A percentile compares a stretch with the other conserved stretches of the same genome.
phyloP scores from a whole-genome alignment of 2,329 filamentous ascomycete species.

The Septoria petroselini region DNA sequence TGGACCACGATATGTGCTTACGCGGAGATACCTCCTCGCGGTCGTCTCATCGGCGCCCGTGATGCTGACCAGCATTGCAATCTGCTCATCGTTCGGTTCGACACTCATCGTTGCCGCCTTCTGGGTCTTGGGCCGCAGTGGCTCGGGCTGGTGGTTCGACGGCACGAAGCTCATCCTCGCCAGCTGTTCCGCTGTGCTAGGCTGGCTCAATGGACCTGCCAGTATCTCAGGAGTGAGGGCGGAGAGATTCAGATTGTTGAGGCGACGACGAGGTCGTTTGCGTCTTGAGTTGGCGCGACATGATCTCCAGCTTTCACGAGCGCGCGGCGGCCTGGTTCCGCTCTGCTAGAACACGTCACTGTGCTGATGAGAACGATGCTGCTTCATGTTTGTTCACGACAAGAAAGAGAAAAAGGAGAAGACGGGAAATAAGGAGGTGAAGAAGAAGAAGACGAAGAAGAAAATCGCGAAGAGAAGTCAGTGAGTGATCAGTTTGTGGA shows the following conservation, averaged over 20 bases:
- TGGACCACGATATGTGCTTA: conserved; percentile 1
- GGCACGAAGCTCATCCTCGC: conserved; percentile 21
- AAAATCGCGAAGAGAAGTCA: too few species aligned
- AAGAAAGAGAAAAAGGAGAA: too few species aligned
- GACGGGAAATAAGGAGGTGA: too few species aligned
- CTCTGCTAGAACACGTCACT: too few species aligned
- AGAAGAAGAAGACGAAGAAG: too few species aligned
- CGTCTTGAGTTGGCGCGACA: conserved; percentile 3
- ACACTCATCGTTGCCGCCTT: conserved; percentile 30
- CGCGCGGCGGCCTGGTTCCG: conserved; percentile 5
- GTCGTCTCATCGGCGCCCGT: conserved; percentile 19
- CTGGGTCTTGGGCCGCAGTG: conserved; percentile 22
- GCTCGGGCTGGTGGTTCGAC: conserved; percentile 15
- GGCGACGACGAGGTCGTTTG: background rate
- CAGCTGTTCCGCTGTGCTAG: background rate
- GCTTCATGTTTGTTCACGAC: too few species aligned
- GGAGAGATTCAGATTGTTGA: background rate
- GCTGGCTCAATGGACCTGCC: conserved; percentile 5
- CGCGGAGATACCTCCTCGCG: conserved; percentile 34
- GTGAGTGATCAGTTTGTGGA: background rate
- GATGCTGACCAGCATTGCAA: conserved; percentile 29
- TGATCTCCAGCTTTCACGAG: conserved; percentile 10
- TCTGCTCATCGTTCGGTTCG: conserved; percentile 29
- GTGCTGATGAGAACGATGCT: too few species aligned
- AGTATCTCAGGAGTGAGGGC: background rate